These are phyloP conservation scores for Trichosporon sp. DNA, from an alignment of 1,284 basidiomycete species.

Conservation along the genomic window DNA sequence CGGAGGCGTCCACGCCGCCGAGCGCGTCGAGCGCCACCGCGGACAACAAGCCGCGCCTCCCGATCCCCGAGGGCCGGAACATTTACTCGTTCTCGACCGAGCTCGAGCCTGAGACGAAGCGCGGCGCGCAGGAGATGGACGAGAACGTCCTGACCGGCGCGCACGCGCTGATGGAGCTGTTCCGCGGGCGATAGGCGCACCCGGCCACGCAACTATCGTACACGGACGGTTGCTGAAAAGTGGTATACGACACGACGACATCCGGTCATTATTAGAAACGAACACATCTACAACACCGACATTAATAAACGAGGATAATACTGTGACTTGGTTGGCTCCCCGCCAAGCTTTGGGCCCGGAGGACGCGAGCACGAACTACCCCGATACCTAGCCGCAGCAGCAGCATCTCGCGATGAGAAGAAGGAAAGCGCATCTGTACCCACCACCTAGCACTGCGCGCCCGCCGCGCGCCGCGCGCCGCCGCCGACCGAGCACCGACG, in stretches of 20 bases:
- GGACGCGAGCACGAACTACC: not conserved
- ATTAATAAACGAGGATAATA: slow-evolving; percentile 1
- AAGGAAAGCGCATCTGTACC: not conserved
- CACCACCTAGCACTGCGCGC: not conserved
- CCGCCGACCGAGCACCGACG: not conserved
- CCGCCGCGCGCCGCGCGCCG: not conserved
- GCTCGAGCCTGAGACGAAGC: slow-evolving; percentile 24
- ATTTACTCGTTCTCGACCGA: slow-evolving; percentile 25
- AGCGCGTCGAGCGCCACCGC: not conserved
- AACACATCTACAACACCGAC: not conserved
- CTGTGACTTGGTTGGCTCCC: not conserved
- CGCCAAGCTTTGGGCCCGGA: not conserved
- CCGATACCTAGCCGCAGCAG: not conserved
- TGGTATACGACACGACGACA: not conserved
- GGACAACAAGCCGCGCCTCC: slow-evolving; percentile 13
- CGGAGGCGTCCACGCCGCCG: not conserved
- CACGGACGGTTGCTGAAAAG: not conserved
- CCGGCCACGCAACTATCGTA: not conserved
- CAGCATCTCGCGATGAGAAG: not conserved
- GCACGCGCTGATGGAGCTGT: slow-evolving; percentile 24
- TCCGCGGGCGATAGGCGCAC: slow-evolving; percentile 16
- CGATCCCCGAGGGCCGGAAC: slow-evolving; percentile 21
- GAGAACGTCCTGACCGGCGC: slow-evolving; percentile 24
- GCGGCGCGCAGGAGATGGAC: slow-evolving; percentile 24
- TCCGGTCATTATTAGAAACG: not conserved